Percentiles rank a stretch among this genome's conserved stretches.
These are phyloP conservation scores for Aureobasidium mangrovei DNA, from an alignment of 2,329 filamentous ascomycete species.

Conservation along the genomic window DNA sequence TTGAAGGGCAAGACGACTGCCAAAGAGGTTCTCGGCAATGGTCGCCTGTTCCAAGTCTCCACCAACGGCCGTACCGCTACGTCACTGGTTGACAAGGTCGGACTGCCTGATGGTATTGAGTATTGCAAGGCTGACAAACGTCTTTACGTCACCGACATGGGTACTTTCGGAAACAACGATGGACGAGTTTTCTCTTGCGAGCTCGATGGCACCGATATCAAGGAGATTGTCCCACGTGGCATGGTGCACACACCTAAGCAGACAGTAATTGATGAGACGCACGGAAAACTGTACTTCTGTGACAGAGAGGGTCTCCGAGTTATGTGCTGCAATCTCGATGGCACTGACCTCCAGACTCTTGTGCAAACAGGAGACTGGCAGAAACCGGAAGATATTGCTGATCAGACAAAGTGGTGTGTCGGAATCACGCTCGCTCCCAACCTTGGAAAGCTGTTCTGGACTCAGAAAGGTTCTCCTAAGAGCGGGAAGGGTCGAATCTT, in stretches of 20 bases:
- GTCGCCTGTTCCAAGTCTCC: neutral
- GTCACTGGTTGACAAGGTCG: neutral
- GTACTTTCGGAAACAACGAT: conserved; percentile 12
- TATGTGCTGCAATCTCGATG: conserved; percentile 29
- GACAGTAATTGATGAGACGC: conserved; percentile 23
- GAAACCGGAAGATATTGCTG: conserved; percentile 18
- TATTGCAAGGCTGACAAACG: conserved; percentile 17
- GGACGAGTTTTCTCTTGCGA: conserved; percentile 28
- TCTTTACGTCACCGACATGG: conserved; percentile 28
- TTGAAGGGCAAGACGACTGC: neutral
- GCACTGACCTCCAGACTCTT: conserved; percentile 30
- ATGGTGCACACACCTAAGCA: conserved; percentile 43
- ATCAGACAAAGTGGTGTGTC: conserved; percentile 44
- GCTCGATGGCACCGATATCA: conserved; percentile 24
- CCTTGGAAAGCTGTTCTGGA: conserved; percentile 48
- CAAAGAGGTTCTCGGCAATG: neutral
- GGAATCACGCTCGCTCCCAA: conserved; percentile 42
- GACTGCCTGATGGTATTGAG: conserved; percentile 27
- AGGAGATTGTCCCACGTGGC: conserved; percentile 37
- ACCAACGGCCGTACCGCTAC: neutral
- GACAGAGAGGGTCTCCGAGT: conserved; percentile 38
- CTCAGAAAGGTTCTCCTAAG: conserved; percentile 50
- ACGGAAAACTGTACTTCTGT: conserved; percentile 32
- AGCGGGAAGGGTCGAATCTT: conserved; percentile 45
- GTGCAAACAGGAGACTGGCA: conserved; percentile 34